Percentiles rank a stretch among this genome's conserved stretches.
Evolutionary conservation across 257 asterid species (phyloP).

Genomic region (Salvia hispanica): DNA sequence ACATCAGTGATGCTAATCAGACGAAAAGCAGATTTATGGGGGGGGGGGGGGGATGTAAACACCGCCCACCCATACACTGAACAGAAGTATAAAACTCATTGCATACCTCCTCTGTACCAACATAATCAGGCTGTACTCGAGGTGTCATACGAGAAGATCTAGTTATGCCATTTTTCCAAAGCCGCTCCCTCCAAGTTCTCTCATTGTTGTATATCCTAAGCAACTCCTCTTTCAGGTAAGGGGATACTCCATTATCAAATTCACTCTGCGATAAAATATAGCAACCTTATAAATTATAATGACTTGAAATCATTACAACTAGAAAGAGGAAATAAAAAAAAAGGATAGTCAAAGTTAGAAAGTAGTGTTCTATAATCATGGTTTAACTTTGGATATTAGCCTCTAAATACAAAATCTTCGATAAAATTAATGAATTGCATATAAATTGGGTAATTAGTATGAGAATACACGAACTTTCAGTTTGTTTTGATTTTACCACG

Average conservation of each 20-base stretch:
- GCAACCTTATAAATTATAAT: constrained; percentile 19
- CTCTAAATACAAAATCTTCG: no score
- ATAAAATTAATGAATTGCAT: no score
- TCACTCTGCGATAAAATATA: constrained; percentile 56
- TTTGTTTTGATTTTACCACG: no score
- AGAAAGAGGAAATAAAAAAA: constrained; percentile 9
- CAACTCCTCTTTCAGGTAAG: constrained; percentile 66
- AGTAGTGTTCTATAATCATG: constrained; percentile 1
- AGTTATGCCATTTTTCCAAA: constrained; percentile 80
- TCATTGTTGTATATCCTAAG: constrained; percentile 67
- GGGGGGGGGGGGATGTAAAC: neutral
- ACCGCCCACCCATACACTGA: neutral
- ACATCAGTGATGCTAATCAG: constrained; percentile 34
- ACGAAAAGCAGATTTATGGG: constrained; percentile 9
- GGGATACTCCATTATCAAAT: constrained; percentile 59
- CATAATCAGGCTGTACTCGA: constrained; percentile 66
- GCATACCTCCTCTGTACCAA: constrained; percentile 85
- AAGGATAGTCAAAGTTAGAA: constrained; percentile 13
- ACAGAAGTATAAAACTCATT: neutral
- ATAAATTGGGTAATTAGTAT: no score
- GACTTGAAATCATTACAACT: constrained; percentile 15
- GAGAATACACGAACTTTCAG: no score
- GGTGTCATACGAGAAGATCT: constrained; percentile 70
- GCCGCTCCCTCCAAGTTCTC: constrained; percentile 76
- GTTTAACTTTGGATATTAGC: no score